phyloP scores from a whole-genome alignment of 2,329 filamentous ascomycete species.

The Sarocladium strictum region DNA sequence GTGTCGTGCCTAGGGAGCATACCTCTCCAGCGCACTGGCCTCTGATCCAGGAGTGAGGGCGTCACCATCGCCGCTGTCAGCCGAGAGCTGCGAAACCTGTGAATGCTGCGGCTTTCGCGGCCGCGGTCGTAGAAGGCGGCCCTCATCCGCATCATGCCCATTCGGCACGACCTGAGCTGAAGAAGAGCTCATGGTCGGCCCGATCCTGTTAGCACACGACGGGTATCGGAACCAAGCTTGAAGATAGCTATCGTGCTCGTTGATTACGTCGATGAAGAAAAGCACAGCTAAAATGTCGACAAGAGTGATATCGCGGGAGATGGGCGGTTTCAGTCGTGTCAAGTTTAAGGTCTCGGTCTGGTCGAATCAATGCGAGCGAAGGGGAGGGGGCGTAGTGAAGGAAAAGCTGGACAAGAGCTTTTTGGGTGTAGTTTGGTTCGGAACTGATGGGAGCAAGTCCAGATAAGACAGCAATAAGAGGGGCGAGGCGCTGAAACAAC shows the following conservation, averaged over 20 bases:
- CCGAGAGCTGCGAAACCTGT: slow-evolving; percentile 37
- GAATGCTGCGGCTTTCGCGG: slow-evolving; percentile 44
- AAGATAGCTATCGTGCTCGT: background rate
- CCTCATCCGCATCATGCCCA: slow-evolving; percentile 25
- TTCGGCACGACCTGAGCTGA: slow-evolving; percentile 21
- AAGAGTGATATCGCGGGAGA: background rate
- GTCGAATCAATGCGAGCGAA: background rate
- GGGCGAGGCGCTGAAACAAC: background rate
- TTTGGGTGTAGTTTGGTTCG: no score
- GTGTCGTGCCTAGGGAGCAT: no score
- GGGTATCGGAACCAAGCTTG: background rate
- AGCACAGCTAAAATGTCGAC: no score
- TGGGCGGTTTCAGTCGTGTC: background rate
- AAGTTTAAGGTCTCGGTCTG: background rate
- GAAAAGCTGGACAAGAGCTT: no score
- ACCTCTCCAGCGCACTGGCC: background rate
- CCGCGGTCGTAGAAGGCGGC: slow-evolving; percentile 42
- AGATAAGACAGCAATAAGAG: background rate
- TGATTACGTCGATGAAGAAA: background rate
- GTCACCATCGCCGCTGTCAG: background rate
- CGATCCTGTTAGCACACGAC: background rate
- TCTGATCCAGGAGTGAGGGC: background rate
- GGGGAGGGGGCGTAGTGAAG: background rate
- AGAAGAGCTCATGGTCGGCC: slow-evolving; percentile 21
- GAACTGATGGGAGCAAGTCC: no score